Conservation (phyloP, 1,139 yeast genomes). For the Hanseniaspora uvarum region DNA sequence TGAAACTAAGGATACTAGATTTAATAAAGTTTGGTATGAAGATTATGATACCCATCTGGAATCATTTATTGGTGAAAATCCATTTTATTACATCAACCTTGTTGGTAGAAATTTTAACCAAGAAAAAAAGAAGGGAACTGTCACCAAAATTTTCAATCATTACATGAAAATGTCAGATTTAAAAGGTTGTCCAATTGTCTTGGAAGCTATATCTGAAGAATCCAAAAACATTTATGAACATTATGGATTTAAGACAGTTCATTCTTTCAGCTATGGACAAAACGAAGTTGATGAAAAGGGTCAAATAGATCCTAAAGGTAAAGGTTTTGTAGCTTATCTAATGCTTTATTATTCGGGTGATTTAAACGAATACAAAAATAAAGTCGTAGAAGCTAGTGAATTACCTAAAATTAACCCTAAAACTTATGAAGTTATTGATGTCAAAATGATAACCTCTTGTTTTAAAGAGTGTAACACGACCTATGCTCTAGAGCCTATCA, state of each 20-base stretch:
- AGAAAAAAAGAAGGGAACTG: constrained; percentile 19
- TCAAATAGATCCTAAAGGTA: constrained; percentile 26
- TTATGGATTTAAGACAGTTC: constrained; percentile 21
- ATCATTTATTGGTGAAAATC: constrained; percentile 12
- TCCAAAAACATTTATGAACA: constrained; percentile 21
- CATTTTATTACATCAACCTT: constrained; percentile 17
- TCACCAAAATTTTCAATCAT: constrained; percentile 21
- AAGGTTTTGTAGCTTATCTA: constrained; percentile 27
- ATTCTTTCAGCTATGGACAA: constrained; percentile 23
- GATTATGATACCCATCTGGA: constrained; percentile 23
- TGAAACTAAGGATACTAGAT: constrained; percentile 26
- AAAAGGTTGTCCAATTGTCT: constrained; percentile 20
- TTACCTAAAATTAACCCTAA: constrained; percentile 18
- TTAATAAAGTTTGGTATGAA: constrained; percentile 27
- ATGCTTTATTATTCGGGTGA: constrained; percentile 29
- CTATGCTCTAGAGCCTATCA: not conserved
- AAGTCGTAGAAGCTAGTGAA: constrained; percentile 1
- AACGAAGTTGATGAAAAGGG: constrained; percentile 27
- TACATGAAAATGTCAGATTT: constrained; percentile 22
- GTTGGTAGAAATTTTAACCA: constrained; percentile 19
- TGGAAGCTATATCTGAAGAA: constrained; percentile 22
- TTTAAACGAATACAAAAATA: constrained; percentile 8
- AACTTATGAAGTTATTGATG: constrained; percentile 9
- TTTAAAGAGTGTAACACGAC: not conserved
- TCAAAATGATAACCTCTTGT: not conserved